Evolutionary conservation across 2,329 filamentous ascomycete genomes (phyloP), one percentile per base, ranked within the genome.

Genomic region (Aspergillus sp.): DNA sequence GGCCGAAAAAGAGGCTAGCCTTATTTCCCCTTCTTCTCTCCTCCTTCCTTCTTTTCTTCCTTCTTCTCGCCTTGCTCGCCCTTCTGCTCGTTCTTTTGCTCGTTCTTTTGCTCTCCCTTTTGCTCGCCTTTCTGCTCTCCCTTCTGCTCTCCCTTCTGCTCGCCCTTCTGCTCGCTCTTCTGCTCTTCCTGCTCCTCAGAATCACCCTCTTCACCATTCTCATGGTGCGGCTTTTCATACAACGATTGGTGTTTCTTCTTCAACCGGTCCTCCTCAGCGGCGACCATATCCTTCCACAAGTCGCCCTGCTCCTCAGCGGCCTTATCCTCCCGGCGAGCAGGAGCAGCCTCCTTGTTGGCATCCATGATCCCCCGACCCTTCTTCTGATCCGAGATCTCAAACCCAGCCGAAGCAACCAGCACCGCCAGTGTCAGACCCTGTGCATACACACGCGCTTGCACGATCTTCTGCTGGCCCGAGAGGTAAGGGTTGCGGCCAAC

Each of bases 251-350:
- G 64, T 50, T 69, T 65, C 12, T 61, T 57, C 56, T 71, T 72
- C 47, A 74, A 54, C 36, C 71, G 62, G 46, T 69, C 50, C 57
- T 75, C 72, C 57, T 75, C 70, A 4, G 67, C 68, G 45, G 66
- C 70, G 49, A 75, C 70, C 72, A 75, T 75, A 44, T 74, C 71
- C 63, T 69, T 93, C 93, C 93, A 98, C 60, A 96, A 77, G 68
- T 97, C 90, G 73, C 94, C 87, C 40, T 88, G 87, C 67, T 94
- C 93, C 53, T 86, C 77, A 81, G 90, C 91, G 79, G 94, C 87
- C 55, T 87, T 76, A 45, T 86, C 86, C 68, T 91, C 86, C 30
- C 8, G 5, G 5, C 30, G 6, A 39, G 12, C 19, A 7, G 36
- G 12, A 6, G 36, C 36, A 39, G 12, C 26, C 19, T 94, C 65